Evolutionary conservation across 2,329 filamentous ascomycete genomes (phyloP).

Genomic region (Corinectria fuckeliana): DNA sequence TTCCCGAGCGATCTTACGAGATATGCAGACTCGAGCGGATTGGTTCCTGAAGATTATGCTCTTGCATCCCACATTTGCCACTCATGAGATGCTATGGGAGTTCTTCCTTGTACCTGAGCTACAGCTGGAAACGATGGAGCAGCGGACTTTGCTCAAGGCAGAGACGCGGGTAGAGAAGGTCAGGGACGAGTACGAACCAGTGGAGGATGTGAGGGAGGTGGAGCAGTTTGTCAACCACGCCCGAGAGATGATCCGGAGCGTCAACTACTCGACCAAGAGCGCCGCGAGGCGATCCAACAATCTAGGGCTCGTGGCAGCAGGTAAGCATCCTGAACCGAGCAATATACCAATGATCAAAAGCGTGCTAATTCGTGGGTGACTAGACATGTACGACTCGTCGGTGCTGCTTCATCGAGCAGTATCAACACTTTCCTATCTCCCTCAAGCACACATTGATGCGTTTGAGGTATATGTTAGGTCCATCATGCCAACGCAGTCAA

Average conservation of each 20-base stretch:
- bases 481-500: conserved; percentile 71
- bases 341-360: conserved; percentile 19
- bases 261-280: conserved; percentile 83
- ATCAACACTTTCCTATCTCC: conserved; percentile 69
- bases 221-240: conserved; percentile 93
- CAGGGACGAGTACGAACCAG: conserved; percentile 84
- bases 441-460: conserved; percentile 70
- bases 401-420: conserved; percentile 60
- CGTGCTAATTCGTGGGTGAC: too few species aligned
- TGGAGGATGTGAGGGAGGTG: conserved; percentile 84
- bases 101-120: conserved; percentile 97
- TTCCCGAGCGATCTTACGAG: conserved; percentile 83
- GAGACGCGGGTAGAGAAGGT: conserved; percentile 83
- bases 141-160: conserved; percentile 86
- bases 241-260: conserved; percentile 83
- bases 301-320: conserved; percentile 67
- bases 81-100: conserved; percentile 97
- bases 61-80: conserved; percentile 88
- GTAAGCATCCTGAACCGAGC: conserved; percentile 48
- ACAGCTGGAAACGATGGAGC: conserved; percentile 86
- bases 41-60: conserved; percentile 87
- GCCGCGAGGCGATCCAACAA: conserved; percentile 81
- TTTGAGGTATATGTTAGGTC: conserved; percentile 74
- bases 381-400: conserved; percentile 73
- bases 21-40: conserved; percentile 86